Conservation (phyloP, 2,329 filamentous ascomycete species). For the Lecanosticta acicola region DNA sequence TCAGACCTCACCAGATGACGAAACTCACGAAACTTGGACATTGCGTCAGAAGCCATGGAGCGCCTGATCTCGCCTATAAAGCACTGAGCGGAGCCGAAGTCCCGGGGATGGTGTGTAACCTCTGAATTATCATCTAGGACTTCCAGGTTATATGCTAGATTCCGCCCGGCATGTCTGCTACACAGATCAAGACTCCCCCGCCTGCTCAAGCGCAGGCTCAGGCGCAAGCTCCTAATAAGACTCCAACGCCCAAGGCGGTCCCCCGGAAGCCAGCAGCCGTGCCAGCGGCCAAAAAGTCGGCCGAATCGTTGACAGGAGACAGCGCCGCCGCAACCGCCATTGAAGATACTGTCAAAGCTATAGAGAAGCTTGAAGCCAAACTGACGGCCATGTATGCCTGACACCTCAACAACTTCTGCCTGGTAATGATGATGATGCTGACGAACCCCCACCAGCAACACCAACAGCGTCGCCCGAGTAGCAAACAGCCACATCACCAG, state of each 20-base stretch:
- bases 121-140: too few species aligned
- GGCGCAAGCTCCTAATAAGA: background rate
- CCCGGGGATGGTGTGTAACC: too few species aligned
- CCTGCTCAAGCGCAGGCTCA: background rate
- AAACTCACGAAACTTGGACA: too few species aligned
- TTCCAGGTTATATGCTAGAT: too few species aligned
- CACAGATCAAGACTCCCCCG: too few species aligned
- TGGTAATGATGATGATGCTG: background rate
- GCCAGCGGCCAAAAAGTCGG: conserved; percentile 2
- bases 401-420: background rate
- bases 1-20: too few species aligned
- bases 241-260: background rate
- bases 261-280: conserved; percentile 1
- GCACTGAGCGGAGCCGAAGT: too few species aligned
- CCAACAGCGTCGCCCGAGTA: conserved; percentile 31
- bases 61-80: too few species aligned
- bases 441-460: conserved; percentile 17
- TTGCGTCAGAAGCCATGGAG: too few species aligned
- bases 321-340: conserved; percentile 14
- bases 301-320: conserved; percentile 6
- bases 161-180: too few species aligned
- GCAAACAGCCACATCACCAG: conserved; percentile 29
- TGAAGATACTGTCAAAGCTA: conserved; percentile 23
- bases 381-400: conserved; percentile 26
- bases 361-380: conserved; percentile 28